Conservation (phyloP, 768 basidiomycete species). For the Xerocomellus chrysenteron region DNA sequence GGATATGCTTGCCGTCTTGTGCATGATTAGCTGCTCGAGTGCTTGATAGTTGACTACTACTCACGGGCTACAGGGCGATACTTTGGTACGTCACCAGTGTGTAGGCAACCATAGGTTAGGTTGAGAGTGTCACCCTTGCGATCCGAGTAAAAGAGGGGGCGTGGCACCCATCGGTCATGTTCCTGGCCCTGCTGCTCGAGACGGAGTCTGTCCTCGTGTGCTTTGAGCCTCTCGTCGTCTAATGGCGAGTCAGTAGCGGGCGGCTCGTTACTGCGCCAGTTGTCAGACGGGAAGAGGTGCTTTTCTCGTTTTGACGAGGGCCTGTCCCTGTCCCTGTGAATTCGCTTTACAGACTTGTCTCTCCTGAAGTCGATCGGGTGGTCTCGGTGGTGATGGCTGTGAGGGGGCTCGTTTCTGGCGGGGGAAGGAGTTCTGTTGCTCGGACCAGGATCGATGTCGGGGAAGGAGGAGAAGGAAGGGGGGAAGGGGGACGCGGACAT, state of each 20-base stretch:
- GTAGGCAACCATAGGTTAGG: conserved; percentile 63
- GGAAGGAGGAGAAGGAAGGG: conserved; percentile 69
- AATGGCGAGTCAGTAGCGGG: conserved; percentile 12
- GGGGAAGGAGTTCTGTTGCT: conserved; percentile 29
- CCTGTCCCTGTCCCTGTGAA: conserved; percentile 31
- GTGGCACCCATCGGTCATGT: conserved; percentile 27
- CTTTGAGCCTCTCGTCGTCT: conserved; percentile 35
- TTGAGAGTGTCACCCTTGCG: conserved; percentile 65
- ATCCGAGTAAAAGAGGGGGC: conserved; percentile 57
- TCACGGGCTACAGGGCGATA: conserved; percentile 60
- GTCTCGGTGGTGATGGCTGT: conserved; percentile 11
- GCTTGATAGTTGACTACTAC: conserved; percentile 19
- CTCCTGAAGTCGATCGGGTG: conserved; percentile 11
- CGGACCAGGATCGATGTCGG: conserved; percentile 52
- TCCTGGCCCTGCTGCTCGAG: conserved; percentile 19
- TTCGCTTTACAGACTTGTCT: conserved; percentile 23
- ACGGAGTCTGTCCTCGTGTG: conserved; percentile 34
- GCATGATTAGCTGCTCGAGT: conserved; percentile 49
- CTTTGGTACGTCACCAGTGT: conserved; percentile 64
- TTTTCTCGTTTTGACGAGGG: conserved; percentile 31
- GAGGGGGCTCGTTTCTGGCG: conserved; percentile 16
- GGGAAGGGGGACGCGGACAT: conserved; percentile 61
- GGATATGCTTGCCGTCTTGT: conserved; percentile 48
- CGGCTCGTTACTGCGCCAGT: conserved; percentile 21
- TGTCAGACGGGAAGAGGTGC: conserved; percentile 25